Conservation (phyloP, 2,329 filamentous ascomycete species). For the Ophiostoma ulmi region DNA sequence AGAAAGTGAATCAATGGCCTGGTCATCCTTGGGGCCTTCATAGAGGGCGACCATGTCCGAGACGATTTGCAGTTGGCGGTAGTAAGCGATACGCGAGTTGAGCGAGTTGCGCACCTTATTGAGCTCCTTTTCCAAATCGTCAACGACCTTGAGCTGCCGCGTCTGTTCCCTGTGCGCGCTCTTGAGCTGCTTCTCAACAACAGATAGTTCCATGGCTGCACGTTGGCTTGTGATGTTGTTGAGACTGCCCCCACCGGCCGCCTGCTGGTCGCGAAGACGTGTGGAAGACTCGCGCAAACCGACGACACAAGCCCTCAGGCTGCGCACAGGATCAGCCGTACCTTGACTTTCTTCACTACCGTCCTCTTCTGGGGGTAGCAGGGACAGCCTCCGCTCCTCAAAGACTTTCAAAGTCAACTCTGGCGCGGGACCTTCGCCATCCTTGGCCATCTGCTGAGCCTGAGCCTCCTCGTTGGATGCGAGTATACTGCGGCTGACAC, state of each 20-base stretch:
- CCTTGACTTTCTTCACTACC: slow-evolving; percentile 29
- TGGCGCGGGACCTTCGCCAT: slow-evolving; percentile 66
- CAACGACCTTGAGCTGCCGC: slow-evolving; percentile 47
- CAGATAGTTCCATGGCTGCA: slow-evolving; percentile 56
- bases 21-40: slow-evolving; percentile 57
- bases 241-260: slow-evolving; percentile 37
- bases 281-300: slow-evolving; percentile 60
- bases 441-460: slow-evolving; percentile 55
- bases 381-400: slow-evolving; percentile 42
- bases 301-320: slow-evolving; percentile 64
- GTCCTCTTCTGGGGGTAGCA: slow-evolving; percentile 35
- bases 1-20: slow-evolving; percentile 40
- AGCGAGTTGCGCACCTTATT: slow-evolving; percentile 71
- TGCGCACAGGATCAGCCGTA: slow-evolving; percentile 37
- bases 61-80: slow-evolving; percentile 82
- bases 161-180: slow-evolving; percentile 51
- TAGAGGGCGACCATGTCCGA: slow-evolving; percentile 80
- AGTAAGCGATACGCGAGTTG: slow-evolving; percentile 84
- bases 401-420: slow-evolving; percentile 54
- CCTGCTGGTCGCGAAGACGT: slow-evolving; percentile 44
- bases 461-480: slow-evolving; percentile 65
- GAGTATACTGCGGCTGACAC: slow-evolving; percentile 64
- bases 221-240: slow-evolving; percentile 35
- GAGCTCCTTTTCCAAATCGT: slow-evolving; percentile 60
- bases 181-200: slow-evolving; percentile 60